Base-by-base conservation (phyloP, 2,329 filamentous ascomycete genomes). In the Tolypocladium paradoxum region DNA sequence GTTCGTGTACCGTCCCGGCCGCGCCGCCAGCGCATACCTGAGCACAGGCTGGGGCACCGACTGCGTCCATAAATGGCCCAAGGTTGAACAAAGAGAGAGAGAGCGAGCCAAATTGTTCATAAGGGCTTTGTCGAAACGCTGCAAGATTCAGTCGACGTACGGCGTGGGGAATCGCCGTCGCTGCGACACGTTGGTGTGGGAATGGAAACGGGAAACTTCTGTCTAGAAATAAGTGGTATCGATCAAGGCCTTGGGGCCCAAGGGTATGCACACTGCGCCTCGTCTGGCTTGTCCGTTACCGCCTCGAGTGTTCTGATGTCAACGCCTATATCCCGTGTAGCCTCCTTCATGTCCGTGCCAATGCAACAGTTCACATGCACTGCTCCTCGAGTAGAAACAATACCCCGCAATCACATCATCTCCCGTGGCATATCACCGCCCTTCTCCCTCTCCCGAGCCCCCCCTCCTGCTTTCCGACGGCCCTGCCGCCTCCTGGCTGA, bases 1-100 rank as follows among this genome's bases (percentile, higher is more conserved):
- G 70, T 3, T 46, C 54, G 14, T 71, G 68, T 51, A 24, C 52
- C 18, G 24, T 36, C 2, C 35, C 51, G n/a, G 34, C 55, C 31
- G 24, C 38, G 7, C n/a, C 36, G 22, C 6, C 50, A 34, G 18
- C 11, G 29, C 48, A 20, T 43, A 16, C 27, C 35, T 46, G 29
- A 18, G 29, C 29, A 34, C 29, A 22, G 27, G 18, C 5, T 18
- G 24, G 35, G 27, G 24, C 35, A 12, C 31, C 8, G 7, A 50
- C 18, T 2, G 22, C 38, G 14, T 43, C 38, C 27, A 3, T 22
- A 18, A 18, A 24, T 27, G 14, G 12, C 22, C 6, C 6, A 5
- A 2, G 2, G 24, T 12, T 2, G 16, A 18, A 18, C 2, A n/a
- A 2, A 29, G 18, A 4, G 3, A 6, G 8, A 22, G 37, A 22